A percentile compares a stretch with the other conserved stretches of the same genome.
These are phyloP conservation scores for Aotearoamyces nothofagi DNA, from an alignment of 2,329 filamentous ascomycete species.

Conservation along the genomic window DNA sequence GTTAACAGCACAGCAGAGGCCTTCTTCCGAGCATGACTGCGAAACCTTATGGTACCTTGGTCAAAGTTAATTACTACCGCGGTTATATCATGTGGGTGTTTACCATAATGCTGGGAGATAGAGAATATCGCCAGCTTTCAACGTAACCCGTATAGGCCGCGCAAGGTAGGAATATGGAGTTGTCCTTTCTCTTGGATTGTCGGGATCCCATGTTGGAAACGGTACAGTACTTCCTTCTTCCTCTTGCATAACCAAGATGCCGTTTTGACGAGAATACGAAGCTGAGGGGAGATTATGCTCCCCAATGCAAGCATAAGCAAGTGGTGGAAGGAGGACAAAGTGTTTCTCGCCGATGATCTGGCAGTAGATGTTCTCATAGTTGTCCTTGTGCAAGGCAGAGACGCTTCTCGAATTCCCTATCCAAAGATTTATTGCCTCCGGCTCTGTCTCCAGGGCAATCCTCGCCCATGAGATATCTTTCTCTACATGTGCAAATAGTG, in stretches of 20 bases:
- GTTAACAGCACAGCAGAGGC: constrained; percentile 64
- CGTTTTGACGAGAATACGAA: constrained; percentile 38
- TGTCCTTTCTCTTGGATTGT: constrained; percentile 29
- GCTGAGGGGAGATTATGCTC: constrained; percentile 42
- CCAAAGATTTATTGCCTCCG: constrained; percentile 75
- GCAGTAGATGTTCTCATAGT: constrained; percentile 76
- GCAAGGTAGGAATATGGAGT: constrained; percentile 46
- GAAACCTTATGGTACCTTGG: constrained; percentile 64
- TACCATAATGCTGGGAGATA: constrained; percentile 73
- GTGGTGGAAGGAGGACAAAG: constrained; percentile 59
- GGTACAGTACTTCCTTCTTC: constrained; percentile 30
- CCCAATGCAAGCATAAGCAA: constrained; percentile 53
- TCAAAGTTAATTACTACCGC: background rate
- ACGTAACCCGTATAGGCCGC: constrained; percentile 47
- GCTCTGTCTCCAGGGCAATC: constrained; percentile 47
- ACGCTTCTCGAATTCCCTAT: constrained; percentile 56
- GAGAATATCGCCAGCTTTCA: constrained; percentile 63
- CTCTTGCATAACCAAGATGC: too few relatives aligned
- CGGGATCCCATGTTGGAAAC: constrained; percentile 64
- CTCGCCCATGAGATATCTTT: constrained; percentile 54
- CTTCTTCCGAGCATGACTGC: constrained; percentile 52
- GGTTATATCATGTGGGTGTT: constrained; percentile 11
- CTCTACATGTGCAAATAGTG: constrained; percentile 48
- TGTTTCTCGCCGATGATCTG: constrained; percentile 60
- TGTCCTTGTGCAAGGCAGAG: constrained; percentile 67